Conservation (phyloP, 106 monocot genomes). For the Triglochin maritima region DNA sequence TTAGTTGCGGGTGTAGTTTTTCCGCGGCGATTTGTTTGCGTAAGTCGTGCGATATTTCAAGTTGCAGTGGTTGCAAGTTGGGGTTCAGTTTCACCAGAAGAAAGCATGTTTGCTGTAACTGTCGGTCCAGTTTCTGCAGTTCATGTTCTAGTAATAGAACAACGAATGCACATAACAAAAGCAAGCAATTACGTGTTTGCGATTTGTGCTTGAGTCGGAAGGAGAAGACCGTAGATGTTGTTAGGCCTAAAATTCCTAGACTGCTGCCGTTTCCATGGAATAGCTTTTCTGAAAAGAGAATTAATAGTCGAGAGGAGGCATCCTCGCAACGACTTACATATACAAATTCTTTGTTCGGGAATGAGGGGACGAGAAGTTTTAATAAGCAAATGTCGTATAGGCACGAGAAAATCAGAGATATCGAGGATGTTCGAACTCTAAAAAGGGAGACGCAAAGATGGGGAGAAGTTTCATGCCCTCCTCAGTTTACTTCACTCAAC, state of each 20-base stretch:
- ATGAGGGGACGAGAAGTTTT: constrained; percentile 12
- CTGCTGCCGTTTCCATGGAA: constrained; percentile 5
- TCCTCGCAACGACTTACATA: constrained; percentile 21
- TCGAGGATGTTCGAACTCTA: constrained; percentile 3
- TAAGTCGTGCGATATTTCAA: constrained; percentile 28
- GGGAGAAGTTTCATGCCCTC: constrained; percentile 73
- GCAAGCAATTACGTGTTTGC: constrained; percentile 54
- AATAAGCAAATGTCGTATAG: constrained; percentile 7
- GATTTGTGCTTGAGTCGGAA: constrained; percentile 48
- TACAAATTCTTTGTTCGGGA: constrained; percentile 25
- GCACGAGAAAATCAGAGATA: constrained; percentile 7
- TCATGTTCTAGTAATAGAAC: constrained; percentile 62
- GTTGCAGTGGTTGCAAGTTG: constrained; percentile 52
- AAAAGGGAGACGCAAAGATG: constrained; percentile 31
- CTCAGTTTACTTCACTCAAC: constrained; percentile 19
- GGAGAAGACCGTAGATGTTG: constrained; percentile 4
- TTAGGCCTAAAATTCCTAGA: constrained; percentile 23
- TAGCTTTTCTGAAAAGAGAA: constrained; percentile 19
- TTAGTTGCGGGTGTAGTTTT: constrained; percentile 52
- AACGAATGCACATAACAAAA: constrained; percentile 36
- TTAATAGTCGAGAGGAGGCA: constrained; percentile 18
- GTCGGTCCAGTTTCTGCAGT: constrained; percentile 56
- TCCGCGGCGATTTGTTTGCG: constrained; percentile 33
- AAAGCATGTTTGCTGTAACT: constrained; percentile 80
- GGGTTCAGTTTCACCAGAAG: constrained; percentile 70